A percentile compares a stretch with the other conserved stretches of the same genome.
phyloP scores from a whole-genome alignment of 2,329 filamentous ascomycete species.

The Aschersonia sp. region DNA sequence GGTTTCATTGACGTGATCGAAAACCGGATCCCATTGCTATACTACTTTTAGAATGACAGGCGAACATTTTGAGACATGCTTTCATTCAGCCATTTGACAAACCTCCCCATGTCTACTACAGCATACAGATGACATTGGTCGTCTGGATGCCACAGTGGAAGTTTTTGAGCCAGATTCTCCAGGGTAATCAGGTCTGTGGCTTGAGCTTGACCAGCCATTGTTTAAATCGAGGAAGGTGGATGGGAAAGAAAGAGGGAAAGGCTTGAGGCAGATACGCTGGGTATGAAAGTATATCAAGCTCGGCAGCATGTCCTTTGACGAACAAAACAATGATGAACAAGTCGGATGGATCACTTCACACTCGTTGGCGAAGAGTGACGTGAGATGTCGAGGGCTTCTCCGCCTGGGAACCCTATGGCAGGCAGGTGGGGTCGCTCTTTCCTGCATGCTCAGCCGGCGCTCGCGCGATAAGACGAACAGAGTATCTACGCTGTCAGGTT shows the following conservation, averaged over 20 bases:
- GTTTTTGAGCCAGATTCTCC: slow-evolving; percentile 32
- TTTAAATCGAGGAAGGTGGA: background rate
- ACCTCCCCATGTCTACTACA: slow-evolving; percentile 48
- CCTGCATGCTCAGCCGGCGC: too few species aligned
- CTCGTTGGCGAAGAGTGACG: background rate
- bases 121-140: slow-evolving; percentile 36
- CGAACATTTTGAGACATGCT: background rate
- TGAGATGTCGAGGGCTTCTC: background rate
- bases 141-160: slow-evolving; percentile 33
- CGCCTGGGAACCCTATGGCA: background rate
- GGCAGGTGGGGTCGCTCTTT: background rate
- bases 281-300: background rate
- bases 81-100: slow-evolving; percentile 2
- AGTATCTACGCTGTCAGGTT: too few species aligned
- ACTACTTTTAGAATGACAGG: background rate
- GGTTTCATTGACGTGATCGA: slow-evolving; percentile 73
- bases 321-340: background rate
- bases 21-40: slow-evolving; percentile 84
- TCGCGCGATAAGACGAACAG: too few species aligned
- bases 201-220: background rate
- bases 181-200: slow-evolving; percentile 32
- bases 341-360: background rate
- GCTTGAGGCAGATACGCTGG: too few species aligned
- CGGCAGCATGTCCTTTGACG: background rate
- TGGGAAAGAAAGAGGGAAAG: background rate